Percentiles rank a stretch among this genome's conserved stretches.
Evolutionary conservation across 371 early-diverging fungal genomes (phyloP).

Genomic region (Cladochytrium tenue): DNA sequence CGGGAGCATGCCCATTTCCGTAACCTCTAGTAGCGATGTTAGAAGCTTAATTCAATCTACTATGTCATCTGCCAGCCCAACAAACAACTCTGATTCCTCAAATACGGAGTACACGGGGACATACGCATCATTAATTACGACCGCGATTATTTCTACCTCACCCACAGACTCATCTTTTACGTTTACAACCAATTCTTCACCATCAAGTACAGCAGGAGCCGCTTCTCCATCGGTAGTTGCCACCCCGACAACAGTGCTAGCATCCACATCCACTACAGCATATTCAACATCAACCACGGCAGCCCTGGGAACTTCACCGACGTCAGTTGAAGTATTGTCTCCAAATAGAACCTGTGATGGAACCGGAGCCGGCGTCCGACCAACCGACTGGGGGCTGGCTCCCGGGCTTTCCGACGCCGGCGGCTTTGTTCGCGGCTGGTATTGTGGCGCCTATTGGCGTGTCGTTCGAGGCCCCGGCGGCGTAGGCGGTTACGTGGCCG

Average conservation of each 20-base stretch:
- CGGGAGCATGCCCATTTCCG: no score
- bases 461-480: slow-evolving; percentile 7
- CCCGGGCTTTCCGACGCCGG: not conserved
- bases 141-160: no score
- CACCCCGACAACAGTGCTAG: slow-evolving; percentile 1
- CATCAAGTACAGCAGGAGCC: no score
- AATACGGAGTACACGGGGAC: no score
- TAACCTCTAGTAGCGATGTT: no score
- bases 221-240: no score
- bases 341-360: not conserved
- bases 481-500: slow-evolving; percentile 12
- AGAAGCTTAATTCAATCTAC: no score
- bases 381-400: not conserved
- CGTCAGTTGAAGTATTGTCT: not conserved
- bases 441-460: slow-evolving; percentile 21
- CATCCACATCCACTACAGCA: slow-evolving; percentile 4
- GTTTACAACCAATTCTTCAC: no score
- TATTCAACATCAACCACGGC: not conserved
- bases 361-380: not conserved
- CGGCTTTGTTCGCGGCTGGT: slow-evolving; percentile 24
- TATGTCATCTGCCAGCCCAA: no score
- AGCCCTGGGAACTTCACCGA: not conserved
- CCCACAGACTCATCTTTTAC: no score
- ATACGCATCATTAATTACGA: no score
- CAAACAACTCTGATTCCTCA: no score